Base-by-base conservation (phyloP, 345 rosid genomes). In the Boechera retrofracta region DNA sequence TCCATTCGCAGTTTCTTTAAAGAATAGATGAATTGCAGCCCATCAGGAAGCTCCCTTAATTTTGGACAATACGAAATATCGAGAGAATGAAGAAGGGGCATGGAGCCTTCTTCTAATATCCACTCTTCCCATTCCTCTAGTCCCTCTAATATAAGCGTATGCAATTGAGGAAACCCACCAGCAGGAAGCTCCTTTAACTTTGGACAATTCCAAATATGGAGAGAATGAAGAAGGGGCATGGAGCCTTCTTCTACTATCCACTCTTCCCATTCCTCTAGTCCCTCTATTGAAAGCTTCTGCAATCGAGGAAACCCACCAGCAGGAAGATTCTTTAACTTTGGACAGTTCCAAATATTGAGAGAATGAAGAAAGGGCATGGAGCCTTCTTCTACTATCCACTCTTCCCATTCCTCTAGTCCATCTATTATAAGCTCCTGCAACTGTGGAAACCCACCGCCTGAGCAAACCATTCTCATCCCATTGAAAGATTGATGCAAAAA, bases 331-430 rank as follows among this genome's bases (percentile, higher is more conserved):
- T 41, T 41, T 41, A 11, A 10, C 4, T 41, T 41, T 41, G 1
- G 4, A 49, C 54, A 16, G 16, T n/a, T n/a, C n/a, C n/a, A n/a
- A n/a, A n/a, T n/a, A n/a, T n/a, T n/a, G n/a, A n/a, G n/a, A n/a
- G n/a, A n/a, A n/a, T n/a, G 18, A 35, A 87, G 83, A 60, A 36
- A 55, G 1, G 80, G 29, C 83, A 87, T 73, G 11, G 85, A 31
- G 18, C 63, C 74, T 73, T 73, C 70, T 51, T 73, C 53, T 10
- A 63, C 29, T 35, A 53, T 52, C 78, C 69, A 77, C 54, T 81
- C 77, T 49, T 69, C 64, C 75, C 24, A 57, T 0, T 48, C n/a
- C 0, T 0, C 0, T 47, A 55, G 31, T 16, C 16, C 16, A 0
- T 16, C 16, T 16, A 16, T 16, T 16, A 0, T 0, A 16, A 16